Base-by-base conservation (phyloP, 345 rosid genomes). In the Populus simonii region DNA sequence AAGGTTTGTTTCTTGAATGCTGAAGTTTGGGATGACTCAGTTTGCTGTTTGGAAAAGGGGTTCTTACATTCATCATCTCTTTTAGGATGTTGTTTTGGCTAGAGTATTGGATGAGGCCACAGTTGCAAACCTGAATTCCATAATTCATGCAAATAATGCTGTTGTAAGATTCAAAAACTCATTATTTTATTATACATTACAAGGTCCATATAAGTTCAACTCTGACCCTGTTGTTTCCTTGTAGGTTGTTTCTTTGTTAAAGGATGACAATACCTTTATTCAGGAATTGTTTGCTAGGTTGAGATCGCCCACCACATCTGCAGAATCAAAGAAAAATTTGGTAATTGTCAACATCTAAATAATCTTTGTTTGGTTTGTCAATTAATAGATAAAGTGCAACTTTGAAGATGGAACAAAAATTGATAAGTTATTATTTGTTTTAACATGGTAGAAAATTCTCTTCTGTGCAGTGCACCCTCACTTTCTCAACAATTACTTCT, bases 11-110 rank as follows among this genome's bases (percentile, higher is more conserved):
- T 71, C 73, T 82, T 78, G 45, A 62, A 29, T 68, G 70, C 33
- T 80, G 25, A 79, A 73, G 23, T 71, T 72, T 45, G 33, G 75
- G 67, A 73, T 78, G 51, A 69, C 55, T 67, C 29, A 61, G 22
- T 80, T 81, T 74, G 66, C 72, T 13, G 65, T 51, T 68, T 74
- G 27, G 25, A 66, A 38, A 49, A 73, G 25, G 45, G 76, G 68
- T 51, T 83, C 81, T 83, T 36, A 71, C 68, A 76, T 68, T 38
- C 1, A 11, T 72, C 55, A 39, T 71, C 71, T 84, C 71, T 85
- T 90, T 76, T 81, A 95, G 99, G 98, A 95, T 85, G 89, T 94
- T 75, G 91, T 95, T 85, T 86, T 91, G 94, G 94, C 97, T 57
- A 92, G 98, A 88, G 87, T 88, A 62, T 81, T 94, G 90, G 98